Conservation (phyloP, 2,329 filamentous ascomycete species). For the Cladophialophora exuberans region DNA sequence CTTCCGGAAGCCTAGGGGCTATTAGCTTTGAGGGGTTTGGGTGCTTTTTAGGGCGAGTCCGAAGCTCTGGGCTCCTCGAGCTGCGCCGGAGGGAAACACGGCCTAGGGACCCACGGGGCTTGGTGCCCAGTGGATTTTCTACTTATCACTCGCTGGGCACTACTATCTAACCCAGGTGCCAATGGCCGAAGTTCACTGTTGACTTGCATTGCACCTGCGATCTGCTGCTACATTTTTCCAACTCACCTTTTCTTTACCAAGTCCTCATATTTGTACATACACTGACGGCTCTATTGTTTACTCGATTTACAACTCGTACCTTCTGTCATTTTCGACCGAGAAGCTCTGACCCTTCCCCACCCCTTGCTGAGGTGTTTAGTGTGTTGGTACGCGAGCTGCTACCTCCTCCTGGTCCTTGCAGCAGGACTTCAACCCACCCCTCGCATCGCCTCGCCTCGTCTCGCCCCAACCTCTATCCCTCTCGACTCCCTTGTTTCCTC, state of each 20-base stretch:
- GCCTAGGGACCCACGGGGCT: no score
- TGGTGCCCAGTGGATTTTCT: no score
- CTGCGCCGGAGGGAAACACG: no score
- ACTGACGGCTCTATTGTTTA: not conserved
- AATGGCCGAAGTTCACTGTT: no score
- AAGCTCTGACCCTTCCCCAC: not conserved
- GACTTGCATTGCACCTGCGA: no score
- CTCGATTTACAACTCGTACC: no score
- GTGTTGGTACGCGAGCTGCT: conserved; percentile 26
- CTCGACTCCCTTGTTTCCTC: conserved; percentile 10
- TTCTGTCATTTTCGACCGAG: no score
- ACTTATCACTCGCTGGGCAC: no score
- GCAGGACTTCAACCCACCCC: conserved; percentile 13
- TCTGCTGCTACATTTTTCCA: not conserved
- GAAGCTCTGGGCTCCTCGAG: no score
- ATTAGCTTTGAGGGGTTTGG: not conserved
- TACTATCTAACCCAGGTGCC: no score
- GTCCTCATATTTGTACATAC: not conserved
- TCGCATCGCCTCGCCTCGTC: conserved; percentile 18
- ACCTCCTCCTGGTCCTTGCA: conserved; percentile 28
- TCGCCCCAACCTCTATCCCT: no score
- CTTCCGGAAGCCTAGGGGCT: not conserved
- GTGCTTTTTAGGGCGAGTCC: no score
- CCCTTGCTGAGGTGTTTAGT: conserved; percentile 3
- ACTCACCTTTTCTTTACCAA: not conserved